Evolutionary conservation across 2,329 filamentous ascomycete genomes (phyloP), one percentile per base, ranked within the genome.

Genomic region (Alternaria sp.): DNA sequence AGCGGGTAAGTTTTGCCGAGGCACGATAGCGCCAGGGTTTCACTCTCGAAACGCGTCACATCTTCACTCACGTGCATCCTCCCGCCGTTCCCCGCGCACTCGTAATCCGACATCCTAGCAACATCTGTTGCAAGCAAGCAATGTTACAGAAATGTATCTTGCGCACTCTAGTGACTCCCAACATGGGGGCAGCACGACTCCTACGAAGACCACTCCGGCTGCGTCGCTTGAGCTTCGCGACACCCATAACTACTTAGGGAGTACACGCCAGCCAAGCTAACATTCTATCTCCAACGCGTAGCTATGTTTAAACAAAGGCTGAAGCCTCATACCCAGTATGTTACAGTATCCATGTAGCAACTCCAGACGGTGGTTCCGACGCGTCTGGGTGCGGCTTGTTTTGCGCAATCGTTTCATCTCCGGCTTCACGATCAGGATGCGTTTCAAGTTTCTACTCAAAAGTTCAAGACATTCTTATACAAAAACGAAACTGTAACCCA

Each of bases 361-460:
- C n/a, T 2, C 11, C 3, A 3, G 26, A 40, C 4, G 10, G n/a
- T 54, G 15, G 28, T n/a, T 44, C n/a, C n/a, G 23, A 25, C n/a
- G 21, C 23, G 51, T 43, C 32, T 15, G 19, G 49, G 28, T 32
- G 13, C 51, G 51, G 32, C 51, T 43, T 54, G 51, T 54, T 44
- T 43, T 13, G 51, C 32, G 30, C 30, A 54, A 54, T 44, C 51
- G 72, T 75, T 75, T 76, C 72, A 75, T 56, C 62, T 65, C 46
- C 62, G 51, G 65, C 63, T 67, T 64, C 67, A 65, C 62, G 45
- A 60, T 63, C 53, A 58, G 49, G 52, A 67, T 61, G 53, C 43
- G 73, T 75, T 74, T 75, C 72, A 74, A 36, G 51, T 54, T 49
- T 50, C 43, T 57, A 26, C 21, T 26, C 21, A 45, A 21, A 40